Percentiles rank a stretch among this genome's conserved stretches.
phyloP scores from a whole-genome alignment of 1,139 yeast genomes.

The Saccharomyces hybrid region DNA sequence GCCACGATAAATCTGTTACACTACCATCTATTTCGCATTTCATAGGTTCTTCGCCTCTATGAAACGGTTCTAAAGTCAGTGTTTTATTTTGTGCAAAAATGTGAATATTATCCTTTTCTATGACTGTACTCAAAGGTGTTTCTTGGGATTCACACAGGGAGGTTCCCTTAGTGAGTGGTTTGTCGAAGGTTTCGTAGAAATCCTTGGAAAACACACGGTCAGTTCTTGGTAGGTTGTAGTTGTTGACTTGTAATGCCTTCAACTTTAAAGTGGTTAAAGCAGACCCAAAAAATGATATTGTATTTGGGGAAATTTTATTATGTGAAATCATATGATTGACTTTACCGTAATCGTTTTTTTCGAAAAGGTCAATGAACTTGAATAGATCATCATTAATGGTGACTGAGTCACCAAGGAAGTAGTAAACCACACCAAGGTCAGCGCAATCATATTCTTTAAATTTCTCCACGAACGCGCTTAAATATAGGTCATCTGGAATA shows the following conservation, averaged over 20 bases:
- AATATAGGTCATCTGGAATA: slow-evolving; percentile 52
- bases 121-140: slow-evolving; percentile 7
- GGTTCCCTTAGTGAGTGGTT: slow-evolving; percentile 16
- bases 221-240: slow-evolving; percentile 46
- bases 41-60: slow-evolving; percentile 11
- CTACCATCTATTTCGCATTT: slow-evolving; percentile 8
- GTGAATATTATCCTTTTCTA: slow-evolving; percentile 22
- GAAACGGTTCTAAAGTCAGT: slow-evolving; percentile 20
- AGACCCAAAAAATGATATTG: slow-evolving; percentile 50
- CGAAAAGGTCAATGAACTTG: slow-evolving; percentile 41
- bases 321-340: slow-evolving; percentile 68
- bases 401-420: slow-evolving; percentile 60
- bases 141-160: slow-evolving; percentile 23
- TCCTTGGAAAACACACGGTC: slow-evolving; percentile 26
- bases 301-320: slow-evolving; percentile 51
- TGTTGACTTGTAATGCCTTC: slow-evolving; percentile 45
- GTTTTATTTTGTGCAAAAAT: slow-evolving; percentile 17
- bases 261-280: slow-evolving; percentile 50
- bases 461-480: slow-evolving; percentile 29
- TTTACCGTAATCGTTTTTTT: slow-evolving; percentile 39
- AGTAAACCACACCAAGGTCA: slow-evolving; percentile 54
- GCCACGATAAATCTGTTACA: slow-evolving; percentile 33
- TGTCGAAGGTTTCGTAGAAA: slow-evolving; percentile 26
- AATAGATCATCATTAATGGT: slow-evolving; percentile 40
- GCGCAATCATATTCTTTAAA: slow-evolving; percentile 27